Evolutionary conservation across 2,329 filamentous ascomycete species (phyloP).

Genomic region (Claviceps paspali): DNA sequence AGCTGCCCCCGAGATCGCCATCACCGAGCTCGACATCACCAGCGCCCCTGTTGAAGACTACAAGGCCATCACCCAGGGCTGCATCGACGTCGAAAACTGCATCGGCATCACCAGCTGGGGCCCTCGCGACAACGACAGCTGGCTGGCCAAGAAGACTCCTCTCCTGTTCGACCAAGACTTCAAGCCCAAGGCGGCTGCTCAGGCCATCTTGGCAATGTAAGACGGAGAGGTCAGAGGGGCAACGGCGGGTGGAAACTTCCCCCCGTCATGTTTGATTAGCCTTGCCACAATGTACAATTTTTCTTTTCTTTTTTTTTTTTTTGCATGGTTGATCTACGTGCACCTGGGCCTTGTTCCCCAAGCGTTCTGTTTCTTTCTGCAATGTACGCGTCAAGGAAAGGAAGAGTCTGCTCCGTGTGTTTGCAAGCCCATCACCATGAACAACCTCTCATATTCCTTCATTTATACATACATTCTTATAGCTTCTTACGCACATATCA

Average conservation of each 20-base stretch:
- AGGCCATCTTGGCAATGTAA: neutral
- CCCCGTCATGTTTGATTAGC: too few species aligned
- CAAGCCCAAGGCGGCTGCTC: neutral
- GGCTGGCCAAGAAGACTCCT: conserved; percentile 32
- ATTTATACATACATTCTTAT: neutral
- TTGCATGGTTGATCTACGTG: too few species aligned
- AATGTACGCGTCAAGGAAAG: too few species aligned
- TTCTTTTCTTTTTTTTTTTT: too few species aligned
- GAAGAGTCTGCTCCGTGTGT: too few species aligned
- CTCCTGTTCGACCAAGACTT: conserved; percentile 38
- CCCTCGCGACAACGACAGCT: conserved; percentile 28
- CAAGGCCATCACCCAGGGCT: conserved; percentile 40
- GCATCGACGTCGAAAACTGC: conserved; percentile 41
- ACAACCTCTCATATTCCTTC: too few species aligned
- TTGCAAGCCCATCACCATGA: too few species aligned
- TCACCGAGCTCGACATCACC: conserved; percentile 55
- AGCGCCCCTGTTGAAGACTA: conserved; percentile 41
- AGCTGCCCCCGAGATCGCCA: conserved; percentile 39
- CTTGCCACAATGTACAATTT: too few species aligned
- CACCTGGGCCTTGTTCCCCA: too few species aligned
- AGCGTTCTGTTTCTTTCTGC: too few species aligned
- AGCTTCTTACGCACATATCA: neutral
- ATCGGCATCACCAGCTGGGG: conserved; percentile 53
- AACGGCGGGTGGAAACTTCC: too few species aligned
- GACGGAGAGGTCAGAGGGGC: too few species aligned